phyloP scores from a whole-genome alignment of 2,329 filamentous ascomycete genomes.

The Didymella pomorum region DNA sequence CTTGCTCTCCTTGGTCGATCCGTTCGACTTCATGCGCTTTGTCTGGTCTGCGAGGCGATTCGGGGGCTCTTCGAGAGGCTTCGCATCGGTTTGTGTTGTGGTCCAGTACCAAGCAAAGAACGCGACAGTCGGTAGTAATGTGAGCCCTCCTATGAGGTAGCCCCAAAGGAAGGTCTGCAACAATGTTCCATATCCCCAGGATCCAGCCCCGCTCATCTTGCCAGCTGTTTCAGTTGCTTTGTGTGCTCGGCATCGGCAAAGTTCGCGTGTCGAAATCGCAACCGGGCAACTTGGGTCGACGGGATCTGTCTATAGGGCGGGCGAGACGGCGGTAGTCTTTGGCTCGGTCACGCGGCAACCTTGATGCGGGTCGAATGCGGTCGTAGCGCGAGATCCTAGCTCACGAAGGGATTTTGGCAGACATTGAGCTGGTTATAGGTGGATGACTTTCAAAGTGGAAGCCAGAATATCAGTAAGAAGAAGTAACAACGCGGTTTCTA shows the following conservation, averaged over 20 bases:
- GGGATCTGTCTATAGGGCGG: neutral
- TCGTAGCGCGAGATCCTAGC: constrained; percentile 24
- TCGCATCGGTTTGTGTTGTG: constrained; percentile 26
- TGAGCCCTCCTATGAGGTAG: constrained; percentile 36
- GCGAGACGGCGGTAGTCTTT: constrained; percentile 5
- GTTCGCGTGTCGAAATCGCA: neutral
- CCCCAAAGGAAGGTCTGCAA: constrained; percentile 41
- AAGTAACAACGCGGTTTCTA: neutral
- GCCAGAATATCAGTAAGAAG: neutral
- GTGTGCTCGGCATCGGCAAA: constrained; percentile 27
- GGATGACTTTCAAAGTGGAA: neutral
- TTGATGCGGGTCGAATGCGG: constrained; percentile 22
- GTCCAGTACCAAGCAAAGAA: constrained; percentile 32
- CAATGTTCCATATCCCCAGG: constrained; percentile 35
- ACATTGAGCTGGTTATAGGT: neutral
- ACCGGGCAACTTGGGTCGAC: neutral
- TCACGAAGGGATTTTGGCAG: constrained; percentile 6
- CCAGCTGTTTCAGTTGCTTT: constrained; percentile 24
- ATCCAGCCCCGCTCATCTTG: constrained; percentile 36
- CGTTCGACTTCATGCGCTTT: constrained; percentile 25
- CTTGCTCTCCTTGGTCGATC: constrained; percentile 20
- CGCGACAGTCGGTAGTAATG: constrained; percentile 30
- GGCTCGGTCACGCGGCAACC: constrained; percentile 14
- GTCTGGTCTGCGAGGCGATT: constrained; percentile 14
- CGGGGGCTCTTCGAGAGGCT: constrained; percentile 13